These are phyloP conservation scores for Fusarium zealandicum DNA, from an alignment of 2,329 filamentous ascomycete species.

Conservation along the genomic window DNA sequence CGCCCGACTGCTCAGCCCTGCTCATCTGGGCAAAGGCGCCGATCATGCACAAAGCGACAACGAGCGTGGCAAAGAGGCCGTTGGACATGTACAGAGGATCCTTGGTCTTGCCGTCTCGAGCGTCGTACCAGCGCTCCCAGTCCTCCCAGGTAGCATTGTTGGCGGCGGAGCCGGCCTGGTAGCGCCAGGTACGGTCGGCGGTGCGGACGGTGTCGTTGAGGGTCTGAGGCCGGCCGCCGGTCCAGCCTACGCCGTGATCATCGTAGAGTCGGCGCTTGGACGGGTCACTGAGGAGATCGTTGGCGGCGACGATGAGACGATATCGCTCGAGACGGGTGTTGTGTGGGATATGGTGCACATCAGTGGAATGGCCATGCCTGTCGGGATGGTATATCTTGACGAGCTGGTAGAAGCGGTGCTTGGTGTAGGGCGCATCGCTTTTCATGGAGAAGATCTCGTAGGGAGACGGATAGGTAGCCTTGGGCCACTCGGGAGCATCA, in stretches of 20 bases:
- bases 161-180: constrained; percentile 56
- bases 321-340: constrained; percentile 84
- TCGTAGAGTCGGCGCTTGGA: constrained; percentile 84
- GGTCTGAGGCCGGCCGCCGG: constrained; percentile 62
- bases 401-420: constrained; percentile 84
- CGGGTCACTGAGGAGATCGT: constrained; percentile 86
- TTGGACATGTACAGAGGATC: constrained; percentile 76
- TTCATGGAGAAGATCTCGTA: constrained; percentile 82
- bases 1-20: constrained; percentile 68
- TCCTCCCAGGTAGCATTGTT: constrained; percentile 97
- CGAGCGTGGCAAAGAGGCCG: constrained; percentile 73
- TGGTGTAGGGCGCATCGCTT: constrained; percentile 75
- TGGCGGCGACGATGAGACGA: constrained; percentile 84
- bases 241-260: constrained; percentile 81
- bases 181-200: constrained; percentile 58
- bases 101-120: constrained; percentile 54
- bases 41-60: constrained; percentile 72
- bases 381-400: constrained; percentile 98
- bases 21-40: constrained; percentile 77
- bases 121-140: constrained; percentile 82
- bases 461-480: constrained; percentile 69
- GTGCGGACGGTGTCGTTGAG: constrained; percentile 47
- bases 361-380: constrained; percentile 51
- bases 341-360: constrained; percentile 50
- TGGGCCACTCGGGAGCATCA: constrained; percentile 54